Evolutionary conservation across 192 early-diverging fungal genomes (phyloP).

Genomic region (Linnemannia hyalina): DNA sequence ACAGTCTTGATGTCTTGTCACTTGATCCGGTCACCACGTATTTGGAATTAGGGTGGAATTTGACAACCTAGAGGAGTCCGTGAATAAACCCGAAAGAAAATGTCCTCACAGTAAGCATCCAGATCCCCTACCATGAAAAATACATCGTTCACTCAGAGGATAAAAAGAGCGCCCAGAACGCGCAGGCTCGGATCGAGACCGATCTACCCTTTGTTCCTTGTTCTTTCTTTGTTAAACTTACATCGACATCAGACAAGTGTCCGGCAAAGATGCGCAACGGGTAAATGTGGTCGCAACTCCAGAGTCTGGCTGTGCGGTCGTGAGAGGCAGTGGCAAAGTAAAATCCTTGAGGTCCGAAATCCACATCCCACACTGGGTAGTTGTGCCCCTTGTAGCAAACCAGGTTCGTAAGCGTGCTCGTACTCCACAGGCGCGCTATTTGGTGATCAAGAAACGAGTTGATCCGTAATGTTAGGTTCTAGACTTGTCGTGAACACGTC

Average conservation of each 20-base stretch:
- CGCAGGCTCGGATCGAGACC: too few relatives aligned
- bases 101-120: slow-evolving; percentile 4
- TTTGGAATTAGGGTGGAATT: slow-evolving; percentile 97
- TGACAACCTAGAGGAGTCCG: slow-evolving; percentile 73
- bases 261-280: slow-evolving; percentile 98
- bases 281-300: slow-evolving; percentile 97
- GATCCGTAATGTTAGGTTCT: not conserved
- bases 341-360: slow-evolving; percentile 89
- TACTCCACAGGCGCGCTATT: slow-evolving; percentile 94
- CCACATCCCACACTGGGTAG: slow-evolving; percentile 96
- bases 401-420: slow-evolving; percentile 91
- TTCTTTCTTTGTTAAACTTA: slow-evolving; percentile 56
- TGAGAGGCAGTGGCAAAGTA: slow-evolving; percentile 98
- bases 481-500: not conserved
- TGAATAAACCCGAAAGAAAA: slow-evolving; percentile 4
- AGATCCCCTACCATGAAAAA: not conserved
- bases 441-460: not conserved
- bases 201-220: not conserved
- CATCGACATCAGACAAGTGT: slow-evolving; percentile 97
- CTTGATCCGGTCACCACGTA: slow-evolving; percentile 94
- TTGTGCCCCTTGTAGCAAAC: slow-evolving; percentile 97
- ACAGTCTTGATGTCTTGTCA: slow-evolving; percentile 90
- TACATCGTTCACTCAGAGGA: not conserved
- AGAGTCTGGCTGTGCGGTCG: slow-evolving; percentile 95
- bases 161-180: not conserved